Base-by-base conservation (phyloP, 2,329 filamentous ascomycete genomes). In the Calonectria pteridis region DNA sequence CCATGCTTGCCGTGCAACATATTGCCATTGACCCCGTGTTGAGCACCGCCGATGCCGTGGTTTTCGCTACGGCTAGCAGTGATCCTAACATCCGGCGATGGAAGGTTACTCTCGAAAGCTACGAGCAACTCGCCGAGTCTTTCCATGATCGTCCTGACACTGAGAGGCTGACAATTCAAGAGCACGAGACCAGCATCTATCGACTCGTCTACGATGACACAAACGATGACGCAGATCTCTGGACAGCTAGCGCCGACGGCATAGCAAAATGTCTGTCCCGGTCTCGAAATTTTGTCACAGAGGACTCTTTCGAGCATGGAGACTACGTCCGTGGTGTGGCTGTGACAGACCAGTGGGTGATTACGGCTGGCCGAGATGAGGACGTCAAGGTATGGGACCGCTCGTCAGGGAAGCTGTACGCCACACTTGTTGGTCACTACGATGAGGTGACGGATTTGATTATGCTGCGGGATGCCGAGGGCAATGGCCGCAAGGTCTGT, bases 171-270 rank as follows among this genome's bases (percentile, higher is more conserved):
- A 89, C 84, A 81, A 92, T 98, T 65, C 85, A 93, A 59, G 93
- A 93, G 75, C 97, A 99, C 84, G 95, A 98, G 78, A 99, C 97
- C 0, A 97, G 94, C 77, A 92, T 99, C 13, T 97, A 98, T 84
- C 92, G 91, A 76, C 86, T 98, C 18, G 86, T 90, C 26, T 98
- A 98, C 79, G 93, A 95, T 76, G 81, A 83, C 20, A 86, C 87
- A 7, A 86, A 85, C 40, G 91, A 92, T 9, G 89, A 91, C 16
- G 92, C 90, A 37, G 94, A 98, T 79, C 86, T 98, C 18, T 98
- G 95, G 95, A 98, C 96, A 10, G 94, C 96, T 7, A 98, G 95
- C 73, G 95, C 95, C 6, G 97, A 99, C 83, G 97, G 95, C 78
- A 95, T 94, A 0, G 92, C 92, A 2, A 97, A 96, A 83, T 96